Evolutionary conservation across 2,329 filamentous ascomycete species (phyloP), one percentile per base, ranked within the genome.

Genomic region (Paecilomyces sp.): DNA sequence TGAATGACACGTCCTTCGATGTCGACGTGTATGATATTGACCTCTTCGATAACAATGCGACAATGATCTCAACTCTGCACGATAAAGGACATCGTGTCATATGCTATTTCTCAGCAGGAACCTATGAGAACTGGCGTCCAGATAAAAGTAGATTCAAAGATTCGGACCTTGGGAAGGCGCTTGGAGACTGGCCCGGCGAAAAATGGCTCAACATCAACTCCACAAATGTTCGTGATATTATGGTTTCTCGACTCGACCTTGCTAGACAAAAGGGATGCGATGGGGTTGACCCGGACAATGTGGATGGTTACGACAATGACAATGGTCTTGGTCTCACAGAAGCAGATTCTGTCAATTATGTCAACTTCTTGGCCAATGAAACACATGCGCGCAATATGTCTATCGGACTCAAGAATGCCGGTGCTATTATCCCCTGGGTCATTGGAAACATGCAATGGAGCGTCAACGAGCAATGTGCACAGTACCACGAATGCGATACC

Each of bases 81-180:
- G 63, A 65, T 2, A 67, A 78, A 30, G 82, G 80, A 8, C 83
- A 83, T 67, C 85, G 83, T 62, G 83, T 90, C 58, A 86, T 91
- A 60, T 91, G 88, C 77, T 91, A 91, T 74, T 91, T 91, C 76
- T 88, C 85, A 57, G 87, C 86, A 0, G 88, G 88, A 1, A 87
- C 84, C 7, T 89, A 82, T 65, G 88, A 91, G 72, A 70, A 84
- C 57, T 84, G 81, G 76, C 80, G 88, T 2, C 73, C 79, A 0
- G 88, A 91, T 68, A 78, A 80, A 18, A 68, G 67, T 31, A 66
- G 82, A 4, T 90, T 90, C 67, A 67, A 75, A 7, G 62, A 76
- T 1, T 70, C 73, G 0, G 88, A 90, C 64, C 70, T 85, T 51
- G 88, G 88, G 22, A 79, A 80, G 3, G 72, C 73, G 5, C 74